Conservation (phyloP, 2,329 filamentous ascomycete genomes). For the Hawksworthiomyces lignivorus region DNA sequence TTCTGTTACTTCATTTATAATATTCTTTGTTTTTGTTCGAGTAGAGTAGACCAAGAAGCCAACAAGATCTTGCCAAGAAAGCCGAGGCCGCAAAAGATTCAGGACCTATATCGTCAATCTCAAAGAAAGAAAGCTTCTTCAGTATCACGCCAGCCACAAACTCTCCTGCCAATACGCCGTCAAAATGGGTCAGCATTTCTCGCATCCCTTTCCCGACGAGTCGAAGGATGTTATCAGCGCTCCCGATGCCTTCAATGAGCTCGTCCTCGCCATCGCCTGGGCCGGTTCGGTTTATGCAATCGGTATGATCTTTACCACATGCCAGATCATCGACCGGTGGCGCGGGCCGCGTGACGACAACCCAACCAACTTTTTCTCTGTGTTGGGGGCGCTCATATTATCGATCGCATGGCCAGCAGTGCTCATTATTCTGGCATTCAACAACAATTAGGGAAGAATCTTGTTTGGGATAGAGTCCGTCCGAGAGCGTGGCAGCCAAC, state of each 20-base stretch:
- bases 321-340: conserved; percentile 21
- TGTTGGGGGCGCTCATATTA: conserved; percentile 16
- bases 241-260: conserved; percentile 12
- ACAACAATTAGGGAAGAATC: neutral
- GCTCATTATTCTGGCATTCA: conserved; percentile 13
- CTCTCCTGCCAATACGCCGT: neutral
- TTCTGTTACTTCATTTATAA: neutral
- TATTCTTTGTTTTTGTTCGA: neutral
- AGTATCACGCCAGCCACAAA: neutral
- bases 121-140: neutral
- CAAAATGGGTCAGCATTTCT: conserved; percentile 13
- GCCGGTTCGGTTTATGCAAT: conserved; percentile 15
- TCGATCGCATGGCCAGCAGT: conserved; percentile 18
- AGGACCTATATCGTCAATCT: neutral
- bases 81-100: too few species aligned
- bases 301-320: conserved; percentile 19
- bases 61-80: too few species aligned
- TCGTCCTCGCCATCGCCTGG: conserved; percentile 17
- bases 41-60: too few species aligned
- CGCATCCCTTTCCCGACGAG: conserved; percentile 12
- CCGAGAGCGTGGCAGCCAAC: too few species aligned
- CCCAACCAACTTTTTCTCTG: conserved; percentile 12
- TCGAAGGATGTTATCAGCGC: conserved; percentile 16
- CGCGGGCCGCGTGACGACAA: conserved; percentile 18
- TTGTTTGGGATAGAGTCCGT: too few species aligned